Evolutionary conservation across 441 rosid species (phyloP).

Genomic region (Gossypium gossypioides): DNA sequence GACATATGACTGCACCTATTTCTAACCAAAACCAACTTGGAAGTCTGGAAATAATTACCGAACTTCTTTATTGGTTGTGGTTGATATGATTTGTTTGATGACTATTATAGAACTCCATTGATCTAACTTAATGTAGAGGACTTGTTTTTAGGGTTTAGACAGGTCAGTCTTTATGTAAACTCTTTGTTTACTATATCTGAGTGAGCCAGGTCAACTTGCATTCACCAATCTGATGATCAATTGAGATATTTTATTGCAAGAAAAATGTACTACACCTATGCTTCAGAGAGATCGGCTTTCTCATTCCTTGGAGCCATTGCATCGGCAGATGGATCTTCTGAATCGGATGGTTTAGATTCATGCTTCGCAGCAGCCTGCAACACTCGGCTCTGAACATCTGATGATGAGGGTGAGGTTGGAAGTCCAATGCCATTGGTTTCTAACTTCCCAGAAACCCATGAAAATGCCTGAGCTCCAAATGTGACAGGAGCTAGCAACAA

Average conservation of each 20-base stretch:
- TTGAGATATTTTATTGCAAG: not conserved
- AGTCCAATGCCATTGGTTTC: conserved; percentile 71
- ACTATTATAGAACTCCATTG: not conserved
- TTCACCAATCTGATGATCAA: not conserved
- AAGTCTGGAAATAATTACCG: not conserved
- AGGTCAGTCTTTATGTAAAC: not conserved
- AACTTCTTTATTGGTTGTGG: not conserved
- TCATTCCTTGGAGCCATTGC: conserved; percentile 24
- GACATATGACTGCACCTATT: not conserved
- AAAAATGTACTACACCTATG: conserved; percentile 22
- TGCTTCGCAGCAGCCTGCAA: conserved; percentile 86
- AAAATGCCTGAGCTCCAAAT: conserved; percentile 64
- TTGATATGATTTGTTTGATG: not conserved
- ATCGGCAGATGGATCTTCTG: conserved; percentile 37
- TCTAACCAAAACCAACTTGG: not conserved
- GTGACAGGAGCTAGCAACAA: conserved; percentile 52
- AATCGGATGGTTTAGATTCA: conserved; percentile 77
- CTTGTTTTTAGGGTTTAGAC: not conserved
- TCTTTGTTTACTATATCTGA: not conserved
- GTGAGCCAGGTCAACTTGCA: conserved; percentile 1
- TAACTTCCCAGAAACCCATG: conserved; percentile 78
- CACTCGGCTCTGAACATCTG: conserved; percentile 74
- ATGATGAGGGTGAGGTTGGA: conserved; percentile 87
- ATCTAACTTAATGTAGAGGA: not conserved
- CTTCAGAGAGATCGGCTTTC: conserved; percentile 47